phyloP scores from a whole-genome alignment of 2,329 filamentous ascomycete species.

The Diaporthe velutina region DNA sequence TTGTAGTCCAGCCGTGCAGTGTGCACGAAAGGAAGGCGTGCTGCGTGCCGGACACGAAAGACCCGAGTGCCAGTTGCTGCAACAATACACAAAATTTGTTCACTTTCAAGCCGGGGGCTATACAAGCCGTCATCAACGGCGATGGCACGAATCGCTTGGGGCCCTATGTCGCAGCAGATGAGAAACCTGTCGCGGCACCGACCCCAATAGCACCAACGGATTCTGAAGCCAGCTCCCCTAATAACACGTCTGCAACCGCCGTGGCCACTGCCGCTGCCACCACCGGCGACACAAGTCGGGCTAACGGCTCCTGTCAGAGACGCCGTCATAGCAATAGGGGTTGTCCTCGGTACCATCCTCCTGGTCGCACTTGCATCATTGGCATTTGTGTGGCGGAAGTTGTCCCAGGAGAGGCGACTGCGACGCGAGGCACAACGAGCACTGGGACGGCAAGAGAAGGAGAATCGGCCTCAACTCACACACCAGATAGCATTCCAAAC shows the following conservation, averaged over 20 bases:
- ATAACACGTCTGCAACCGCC: background rate
- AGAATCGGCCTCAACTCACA: background rate
- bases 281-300: background rate
- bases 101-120: background rate
- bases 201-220: background rate
- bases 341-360: background rate
- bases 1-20: background rate
- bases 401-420: background rate
- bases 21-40: background rate
- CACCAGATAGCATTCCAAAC: background rate
- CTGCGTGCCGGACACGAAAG: background rate
- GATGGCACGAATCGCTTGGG: constrained; percentile 4
- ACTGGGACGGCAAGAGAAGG: background rate
- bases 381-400: constrained; percentile 6
- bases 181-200: background rate
- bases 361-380: background rate
- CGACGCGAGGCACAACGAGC: background rate
- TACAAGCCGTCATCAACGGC: constrained; percentile 19
- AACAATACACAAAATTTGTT: background rate
- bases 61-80: background rate
- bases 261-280: background rate
- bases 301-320: background rate
- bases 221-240: background rate
- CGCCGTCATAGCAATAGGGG: constrained; percentile 10
- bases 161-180: background rate